Percentiles rank a stretch among this genome's conserved stretches.
Evolutionary conservation across 768 basidiomycete species (phyloP).

Genomic region (Trametes villosa): DNA sequence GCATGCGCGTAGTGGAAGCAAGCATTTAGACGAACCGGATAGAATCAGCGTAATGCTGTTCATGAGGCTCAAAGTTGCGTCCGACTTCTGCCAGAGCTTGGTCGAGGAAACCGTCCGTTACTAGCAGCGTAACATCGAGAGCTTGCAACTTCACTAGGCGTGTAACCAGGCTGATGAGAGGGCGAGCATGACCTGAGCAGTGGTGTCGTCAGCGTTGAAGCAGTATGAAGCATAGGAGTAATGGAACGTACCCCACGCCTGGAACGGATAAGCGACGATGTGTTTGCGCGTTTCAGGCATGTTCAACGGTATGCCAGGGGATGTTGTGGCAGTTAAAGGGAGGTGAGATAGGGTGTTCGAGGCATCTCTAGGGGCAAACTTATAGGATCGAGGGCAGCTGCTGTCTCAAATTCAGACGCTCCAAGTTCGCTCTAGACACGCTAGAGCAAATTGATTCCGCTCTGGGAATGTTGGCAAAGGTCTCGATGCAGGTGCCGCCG

Average conservation of each 20-base stretch:
- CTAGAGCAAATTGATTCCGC: too few species aligned
- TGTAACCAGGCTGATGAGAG: constrained; percentile 13
- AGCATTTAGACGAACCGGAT: constrained; percentile 3
- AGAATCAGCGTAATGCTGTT: background rate
- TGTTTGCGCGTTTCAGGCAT: background rate
- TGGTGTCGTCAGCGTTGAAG: background rate
- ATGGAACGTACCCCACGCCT: constrained; percentile 3
- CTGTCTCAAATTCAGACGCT: too few species aligned
- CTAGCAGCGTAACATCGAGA: constrained; percentile 15
- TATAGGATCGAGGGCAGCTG: too few species aligned
- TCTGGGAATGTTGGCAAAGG: too few species aligned
- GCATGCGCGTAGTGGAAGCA: background rate
- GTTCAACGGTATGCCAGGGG: background rate
- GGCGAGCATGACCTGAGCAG: constrained; percentile 20
- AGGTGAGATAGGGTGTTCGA: too few species aligned
- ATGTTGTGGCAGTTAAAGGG: background rate
- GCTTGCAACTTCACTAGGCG: constrained; percentile 16
- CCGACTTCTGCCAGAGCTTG: constrained; percentile 13
- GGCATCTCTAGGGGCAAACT: too few species aligned
- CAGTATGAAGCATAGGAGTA: background rate
- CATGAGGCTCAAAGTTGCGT: constrained; percentile 7
- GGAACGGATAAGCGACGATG: background rate
- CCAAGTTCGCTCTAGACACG: too few species aligned
- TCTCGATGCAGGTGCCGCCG: too few species aligned
- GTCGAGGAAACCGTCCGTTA: constrained; percentile 5